A percentile compares a stretch with the other conserved stretches of the same genome.
phyloP scores from a whole-genome alignment of 805 yeast species.

The Candida gorgasii region DNA sequence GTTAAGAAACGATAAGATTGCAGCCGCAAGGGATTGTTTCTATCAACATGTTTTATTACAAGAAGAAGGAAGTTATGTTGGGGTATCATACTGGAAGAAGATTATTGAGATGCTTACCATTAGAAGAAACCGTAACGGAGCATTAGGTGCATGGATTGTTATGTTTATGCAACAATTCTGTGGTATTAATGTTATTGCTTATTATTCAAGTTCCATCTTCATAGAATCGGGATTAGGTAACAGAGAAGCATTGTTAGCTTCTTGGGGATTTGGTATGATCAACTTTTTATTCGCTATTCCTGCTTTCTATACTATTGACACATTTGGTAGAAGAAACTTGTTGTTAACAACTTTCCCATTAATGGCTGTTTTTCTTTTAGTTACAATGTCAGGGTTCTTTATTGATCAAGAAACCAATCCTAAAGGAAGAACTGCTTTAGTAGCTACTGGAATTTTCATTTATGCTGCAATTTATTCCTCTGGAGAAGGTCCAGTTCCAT shows the following conservation, averaged over 20 bases:
- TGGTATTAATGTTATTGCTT: slow-evolving; percentile 86
- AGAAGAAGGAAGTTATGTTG: slow-evolving; percentile 55
- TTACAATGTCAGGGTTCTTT: slow-evolving; percentile 74
- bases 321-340: slow-evolving; percentile 68
- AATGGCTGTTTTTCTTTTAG: slow-evolving; percentile 56
- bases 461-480: slow-evolving; percentile 75
- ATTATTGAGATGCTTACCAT: slow-evolving; percentile 61
- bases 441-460: slow-evolving; percentile 71
- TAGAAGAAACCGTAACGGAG: slow-evolving; percentile 82
- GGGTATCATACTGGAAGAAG: slow-evolving; percentile 45
- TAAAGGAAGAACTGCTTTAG: slow-evolving; percentile 62
- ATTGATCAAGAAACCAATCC: slow-evolving; percentile 46
- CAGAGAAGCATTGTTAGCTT: slow-evolving; percentile 68
- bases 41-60: slow-evolving; percentile 56
- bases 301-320: slow-evolving; percentile 77
- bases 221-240: slow-evolving; percentile 63
- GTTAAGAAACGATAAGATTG: slow-evolving; percentile 47
- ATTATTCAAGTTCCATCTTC: slow-evolving; percentile 79
- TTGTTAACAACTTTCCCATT: slow-evolving; percentile 61
- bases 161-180: slow-evolving; percentile 93
- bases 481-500: slow-evolving; percentile 90
- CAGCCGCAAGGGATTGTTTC: slow-evolving; percentile 68
- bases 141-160: slow-evolving; percentile 75
- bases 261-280: slow-evolving; percentile 84
- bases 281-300: slow-evolving; percentile 82